phyloP scores from a whole-genome alignment of 2,329 filamentous ascomycete species.

The Botrytis cinerea region DNA sequence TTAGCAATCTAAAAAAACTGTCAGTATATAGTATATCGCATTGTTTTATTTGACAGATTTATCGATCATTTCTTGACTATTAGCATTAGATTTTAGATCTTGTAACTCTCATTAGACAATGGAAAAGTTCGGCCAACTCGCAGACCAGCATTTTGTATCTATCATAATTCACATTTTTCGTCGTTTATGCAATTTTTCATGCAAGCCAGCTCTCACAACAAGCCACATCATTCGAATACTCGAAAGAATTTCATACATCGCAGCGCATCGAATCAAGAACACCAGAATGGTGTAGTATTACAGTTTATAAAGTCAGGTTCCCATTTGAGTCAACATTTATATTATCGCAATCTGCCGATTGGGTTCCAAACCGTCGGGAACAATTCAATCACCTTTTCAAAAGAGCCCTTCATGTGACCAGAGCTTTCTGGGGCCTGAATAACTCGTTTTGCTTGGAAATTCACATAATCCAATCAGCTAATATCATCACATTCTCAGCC shows the following conservation, averaged over 20 bases:
- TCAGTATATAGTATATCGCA: slow-evolving; percentile 9
- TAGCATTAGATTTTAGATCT: not conserved
- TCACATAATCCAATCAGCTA: not conserved
- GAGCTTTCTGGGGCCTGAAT: not conserved
- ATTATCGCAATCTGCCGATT: not conserved
- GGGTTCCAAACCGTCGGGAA: slow-evolving; percentile 19
- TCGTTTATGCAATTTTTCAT: not conserved
- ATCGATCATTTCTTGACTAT: not conserved
- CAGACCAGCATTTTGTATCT: not conserved
- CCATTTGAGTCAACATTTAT: not conserved
- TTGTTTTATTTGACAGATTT: slow-evolving; percentile 3
- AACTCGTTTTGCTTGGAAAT: not conserved
- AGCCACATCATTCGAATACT: not conserved
- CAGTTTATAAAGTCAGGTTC: too few relatives aligned
- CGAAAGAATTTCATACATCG: not conserved
- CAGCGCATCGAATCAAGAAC: not conserved
- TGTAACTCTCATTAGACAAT: not conserved
- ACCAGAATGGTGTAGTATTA: not conserved
- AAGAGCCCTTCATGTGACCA: not conserved
- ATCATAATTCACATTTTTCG: not conserved
- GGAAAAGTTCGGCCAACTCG: too few relatives aligned
- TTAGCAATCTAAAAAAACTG: not conserved
- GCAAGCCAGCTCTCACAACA: not conserved
- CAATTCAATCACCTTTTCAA: not conserved
- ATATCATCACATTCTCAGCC: not conserved